Evolutionary conservation across 2,329 filamentous ascomycete genomes (phyloP), one percentile per base, ranked within the genome.

Genomic region (Trichophyton schoenleinii): DNA sequence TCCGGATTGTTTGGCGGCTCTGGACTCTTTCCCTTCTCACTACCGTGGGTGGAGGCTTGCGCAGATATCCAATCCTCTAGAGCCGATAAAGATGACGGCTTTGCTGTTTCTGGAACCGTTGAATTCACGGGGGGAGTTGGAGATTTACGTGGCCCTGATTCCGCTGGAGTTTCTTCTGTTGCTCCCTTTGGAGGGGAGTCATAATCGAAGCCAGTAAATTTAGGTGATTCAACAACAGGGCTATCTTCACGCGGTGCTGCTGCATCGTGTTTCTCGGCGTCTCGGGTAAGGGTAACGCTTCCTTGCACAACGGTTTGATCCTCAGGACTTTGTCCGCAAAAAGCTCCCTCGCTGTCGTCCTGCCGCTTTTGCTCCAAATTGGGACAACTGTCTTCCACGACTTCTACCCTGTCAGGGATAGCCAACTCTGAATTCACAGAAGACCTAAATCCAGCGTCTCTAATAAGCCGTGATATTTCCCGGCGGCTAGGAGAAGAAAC

Each of bases 361-460:
- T 55, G 52, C 25, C 8, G 9, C n/a, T 25, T 36, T 5, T 38
- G 7, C 15, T 36, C 20, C 15, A 18, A n/a, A 55, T 13, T 13
- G 13, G 31, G 25, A 18, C 25, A 28, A 36, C 52, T 55, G 4
- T 34, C 52, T 55, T 18, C 15, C n/a, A 55, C 31, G 11, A 55
- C 13, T 15, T 36, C 31, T 28, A 36, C 31, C 15, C 3, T 8
- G 34, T 18, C n/a, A 55, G 52, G 52, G n/a, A 5, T 9, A 42
- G 22, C 55, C 31, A 70, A 60, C 13, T 78, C 73, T 2, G 76
- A 75, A 58, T 77, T 73, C 49, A 80, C 66, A 18, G 73, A 73
- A 22, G 77, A 77, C 41, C 77, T 71, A 66, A 80, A 80, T 3
- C 78, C 79, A 13, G 77, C 78, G 57, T 80, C 75, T 57, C 72